Base-by-base conservation (phyloP, 2,329 filamentous ascomycete genomes). In the Calonectria ilicicola region DNA sequence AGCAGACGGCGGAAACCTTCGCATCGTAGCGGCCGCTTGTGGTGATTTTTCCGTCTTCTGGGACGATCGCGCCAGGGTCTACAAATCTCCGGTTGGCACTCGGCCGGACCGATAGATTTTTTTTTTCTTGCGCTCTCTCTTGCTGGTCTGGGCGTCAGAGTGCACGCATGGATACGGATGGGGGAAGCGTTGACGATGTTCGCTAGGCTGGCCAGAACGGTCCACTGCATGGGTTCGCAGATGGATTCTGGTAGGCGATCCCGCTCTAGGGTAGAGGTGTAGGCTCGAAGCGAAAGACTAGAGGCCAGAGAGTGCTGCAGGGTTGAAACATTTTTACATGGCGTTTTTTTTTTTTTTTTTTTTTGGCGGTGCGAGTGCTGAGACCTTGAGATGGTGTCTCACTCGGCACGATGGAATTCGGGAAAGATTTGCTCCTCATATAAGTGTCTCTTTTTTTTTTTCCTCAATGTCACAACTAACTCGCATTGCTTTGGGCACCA, bases 11-110 rank as follows among this genome's bases (percentile, higher is more conserved):
- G 29, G 29, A 56, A 56, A 56, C 51, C 51, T 56, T 56, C 51
- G 51, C 51, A 56, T 56, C 51, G 51, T 56, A 56, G 51, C 51
- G 51, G n/a, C 51, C 51, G 51, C 51, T 56, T 32, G n/a, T 35
- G 51, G n/a, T 56, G 32, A 56, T 56, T 56, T 56, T 56, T 56
- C 51, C 51, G 51, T 21, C 4, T 32, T n/a, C 51, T 56, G 10
- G 19, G 51, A 56, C 51, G 51, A 56, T 56, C 51, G 51, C 14
- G 51, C 29, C n/a, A 56, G 32, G 51, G 29, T 56, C 21, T 19
- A n/a, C 51, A 35, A 56, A 56, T 56, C 51, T 56, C 51, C 51
- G 29, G n/a, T n/a, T 35, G 51, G n/a, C 51, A 56, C 51, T 56
- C 51, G 51, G 51, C 51, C 51, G 29, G 51, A 32, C 51, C 51